phyloP scores from a whole-genome alignment of 108 stramenopile genomes.

The Cyclotella kingstonii region DNA sequence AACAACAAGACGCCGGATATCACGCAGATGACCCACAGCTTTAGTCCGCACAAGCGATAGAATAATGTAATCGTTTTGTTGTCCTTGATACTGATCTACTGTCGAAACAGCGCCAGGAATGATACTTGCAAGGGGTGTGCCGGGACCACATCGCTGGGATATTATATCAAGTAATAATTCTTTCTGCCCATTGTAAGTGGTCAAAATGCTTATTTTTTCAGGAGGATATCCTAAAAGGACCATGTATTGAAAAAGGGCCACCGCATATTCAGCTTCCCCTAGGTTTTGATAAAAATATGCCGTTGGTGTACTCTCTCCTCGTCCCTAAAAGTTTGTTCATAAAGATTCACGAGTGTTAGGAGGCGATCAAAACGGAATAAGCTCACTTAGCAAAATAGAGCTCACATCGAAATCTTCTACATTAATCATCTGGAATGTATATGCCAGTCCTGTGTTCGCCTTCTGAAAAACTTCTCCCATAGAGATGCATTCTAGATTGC shows the following conservation, averaged over 20 bases:
- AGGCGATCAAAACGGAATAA: no score
- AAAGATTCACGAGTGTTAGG: no score
- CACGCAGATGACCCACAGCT: slow-evolving; percentile 92
- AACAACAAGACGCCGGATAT: slow-evolving; percentile 95
- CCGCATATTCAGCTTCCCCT: slow-evolving; percentile 97
- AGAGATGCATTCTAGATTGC: slow-evolving; percentile 80
- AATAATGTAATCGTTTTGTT: slow-evolving; percentile 95
- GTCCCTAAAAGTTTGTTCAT: slow-evolving; percentile 39
- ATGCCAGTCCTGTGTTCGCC: slow-evolving; percentile 92
- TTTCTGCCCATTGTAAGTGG: slow-evolving; percentile 99
- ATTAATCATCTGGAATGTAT: slow-evolving; percentile 89
- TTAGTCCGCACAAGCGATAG: slow-evolving; percentile 93
- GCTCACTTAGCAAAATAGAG: background rate
- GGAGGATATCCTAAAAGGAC: slow-evolving; percentile 95
- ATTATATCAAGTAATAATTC: slow-evolving; percentile 87
- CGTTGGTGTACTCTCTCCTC: slow-evolving; percentile 86
- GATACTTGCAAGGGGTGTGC: slow-evolving; percentile 77
- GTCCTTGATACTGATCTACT: slow-evolving; percentile 98
- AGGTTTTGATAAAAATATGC: slow-evolving; percentile 95
- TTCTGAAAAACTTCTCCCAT: slow-evolving; percentile 47
- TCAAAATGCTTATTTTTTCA: slow-evolving; percentile 90
- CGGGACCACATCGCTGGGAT: slow-evolving; percentile 76
- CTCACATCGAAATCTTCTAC: slow-evolving; percentile 86
- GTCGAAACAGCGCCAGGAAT: slow-evolving; percentile 67
- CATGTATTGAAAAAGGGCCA: slow-evolving; percentile 98